phyloP scores from a whole-genome alignment of 345 rosid species.

The Luvunga scandens region DNA sequence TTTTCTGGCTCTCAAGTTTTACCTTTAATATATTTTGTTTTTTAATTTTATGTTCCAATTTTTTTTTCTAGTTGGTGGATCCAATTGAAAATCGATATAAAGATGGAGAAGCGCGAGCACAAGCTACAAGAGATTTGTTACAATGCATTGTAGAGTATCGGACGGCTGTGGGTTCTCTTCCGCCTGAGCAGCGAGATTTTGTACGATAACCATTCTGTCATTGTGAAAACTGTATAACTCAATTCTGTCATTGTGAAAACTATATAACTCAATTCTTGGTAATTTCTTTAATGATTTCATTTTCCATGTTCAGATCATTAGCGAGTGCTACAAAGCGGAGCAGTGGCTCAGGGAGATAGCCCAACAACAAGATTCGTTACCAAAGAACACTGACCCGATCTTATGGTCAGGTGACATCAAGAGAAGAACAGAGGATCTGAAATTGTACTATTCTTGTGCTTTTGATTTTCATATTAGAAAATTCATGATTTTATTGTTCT shows the following conservation, averaged over 20 bases:
- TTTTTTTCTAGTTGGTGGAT: constrained; percentile 39
- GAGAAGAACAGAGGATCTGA: constrained; percentile 41
- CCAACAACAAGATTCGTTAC: constrained; percentile 47
- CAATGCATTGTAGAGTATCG: constrained; percentile 40
- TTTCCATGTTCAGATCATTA: constrained; percentile 34
- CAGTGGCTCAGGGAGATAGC: constrained; percentile 54
- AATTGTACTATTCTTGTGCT: constrained; percentile 28
- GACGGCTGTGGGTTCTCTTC: constrained; percentile 32
- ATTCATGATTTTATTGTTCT: neutral
- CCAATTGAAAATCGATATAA: constrained; percentile 49
- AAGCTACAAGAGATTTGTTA: constrained; percentile 41
- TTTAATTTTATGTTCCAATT: constrained; percentile 1
- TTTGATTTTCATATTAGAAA: neutral
- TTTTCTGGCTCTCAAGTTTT: constrained; percentile 1
- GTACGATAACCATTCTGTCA: constrained; percentile 20
- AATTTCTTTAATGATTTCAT: neutral
- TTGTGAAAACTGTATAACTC: neutral
- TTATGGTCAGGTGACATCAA: constrained; percentile 51
- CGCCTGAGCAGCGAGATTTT: constrained; percentile 33
- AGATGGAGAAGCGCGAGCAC: constrained; percentile 52
- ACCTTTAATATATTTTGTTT: neutral
- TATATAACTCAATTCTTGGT: neutral
- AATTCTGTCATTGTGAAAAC: constrained; percentile 1
- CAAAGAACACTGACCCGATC: constrained; percentile 41
- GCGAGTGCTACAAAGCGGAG: constrained; percentile 52